Percentiles rank a stretch among this genome's conserved stretches.
Evolutionary conservation across 1,284 basidiomycete species (phyloP).

Genomic region (Earliella scabrosa): DNA sequence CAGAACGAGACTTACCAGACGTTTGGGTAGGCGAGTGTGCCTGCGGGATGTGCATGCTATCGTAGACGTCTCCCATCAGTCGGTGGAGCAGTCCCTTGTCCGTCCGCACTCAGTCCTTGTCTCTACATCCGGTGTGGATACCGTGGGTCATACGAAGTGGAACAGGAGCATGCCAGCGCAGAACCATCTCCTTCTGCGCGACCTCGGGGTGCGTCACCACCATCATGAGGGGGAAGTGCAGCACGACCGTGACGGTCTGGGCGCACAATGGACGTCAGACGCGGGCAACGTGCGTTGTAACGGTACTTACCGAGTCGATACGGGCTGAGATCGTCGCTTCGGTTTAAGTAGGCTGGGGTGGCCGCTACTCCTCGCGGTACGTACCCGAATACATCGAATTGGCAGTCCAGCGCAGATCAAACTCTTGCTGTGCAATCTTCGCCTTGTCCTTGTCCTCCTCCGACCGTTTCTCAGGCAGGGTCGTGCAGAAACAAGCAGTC

Average conservation of each 20-base stretch:
- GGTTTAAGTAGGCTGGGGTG: not conserved
- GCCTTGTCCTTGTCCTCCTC: slow-evolving; percentile 25
- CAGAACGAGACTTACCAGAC: slow-evolving; percentile 31
- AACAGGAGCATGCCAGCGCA: slow-evolving; percentile 32
- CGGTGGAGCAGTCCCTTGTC: slow-evolving; percentile 37
- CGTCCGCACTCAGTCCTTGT: not conserved
- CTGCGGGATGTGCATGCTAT: slow-evolving; percentile 39
- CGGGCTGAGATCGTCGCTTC: slow-evolving; percentile 45
- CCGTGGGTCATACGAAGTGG: slow-evolving; percentile 26
- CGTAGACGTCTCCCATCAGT: slow-evolving; percentile 40
- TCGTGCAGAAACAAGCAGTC: slow-evolving; percentile 64
- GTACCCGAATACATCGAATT: slow-evolving; percentile 68
- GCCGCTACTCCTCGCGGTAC: too few species aligned
- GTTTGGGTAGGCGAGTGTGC: slow-evolving; percentile 39
- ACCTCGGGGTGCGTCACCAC: slow-evolving; percentile 45
- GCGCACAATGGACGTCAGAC: not conserved
- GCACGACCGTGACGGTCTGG: slow-evolving; percentile 44
- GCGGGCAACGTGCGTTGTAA: not conserved
- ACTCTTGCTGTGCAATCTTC: slow-evolving; percentile 46
- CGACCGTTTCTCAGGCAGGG: slow-evolving; percentile 48
- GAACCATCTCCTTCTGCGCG: slow-evolving; percentile 48
- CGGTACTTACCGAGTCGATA: slow-evolving; percentile 58
- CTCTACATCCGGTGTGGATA: not conserved
- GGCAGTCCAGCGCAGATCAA: slow-evolving; percentile 71
- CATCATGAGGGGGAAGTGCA: slow-evolving; percentile 50